Conservation (phyloP, 169 alveolate genomes). For the Cyclospora cayetanensis region DNA sequence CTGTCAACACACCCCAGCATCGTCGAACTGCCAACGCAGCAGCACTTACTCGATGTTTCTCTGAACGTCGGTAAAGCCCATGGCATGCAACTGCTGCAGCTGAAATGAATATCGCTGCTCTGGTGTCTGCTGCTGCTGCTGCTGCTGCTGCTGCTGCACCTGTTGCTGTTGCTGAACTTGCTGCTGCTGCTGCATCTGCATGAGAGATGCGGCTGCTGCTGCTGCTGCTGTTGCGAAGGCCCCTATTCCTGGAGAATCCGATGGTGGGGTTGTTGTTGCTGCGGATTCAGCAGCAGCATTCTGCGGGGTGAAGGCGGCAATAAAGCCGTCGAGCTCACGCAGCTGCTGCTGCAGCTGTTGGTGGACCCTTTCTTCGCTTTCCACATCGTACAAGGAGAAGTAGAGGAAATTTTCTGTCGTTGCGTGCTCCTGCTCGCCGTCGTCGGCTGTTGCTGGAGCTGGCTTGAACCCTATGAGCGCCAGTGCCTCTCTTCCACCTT, state of each 20-base stretch:
- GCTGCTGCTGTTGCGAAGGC: neutral
- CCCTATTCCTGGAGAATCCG: neutral
- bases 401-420: too few relatives aligned
- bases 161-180: too few relatives aligned
- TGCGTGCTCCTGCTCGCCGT: too few relatives aligned
- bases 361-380: too few relatives aligned
- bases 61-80: conserved; percentile 48
- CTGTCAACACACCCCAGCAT: neutral
- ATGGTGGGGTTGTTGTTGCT: too few relatives aligned
- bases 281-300: too few relatives aligned
- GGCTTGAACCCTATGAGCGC: neutral
- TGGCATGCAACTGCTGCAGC: conserved; percentile 49
- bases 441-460: neutral
- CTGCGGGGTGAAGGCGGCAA: too few relatives aligned
- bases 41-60: conserved; percentile 36
- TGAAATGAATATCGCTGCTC: conserved; percentile 11
- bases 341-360: too few relatives aligned
- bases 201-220: neutral
- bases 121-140: conserved; percentile 7
- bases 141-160: conserved; percentile 15
- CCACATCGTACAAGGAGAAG: too few relatives aligned
- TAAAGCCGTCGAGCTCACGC: too few relatives aligned
- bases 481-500: neutral
- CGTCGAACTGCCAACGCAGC: neutral
- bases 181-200: too few relatives aligned